Percentiles rank a stretch among this genome's conserved stretches.
Conservation (phyloP, 2,329 filamentous ascomycete genomes). For the Nigrospora osmanthi region DNA sequence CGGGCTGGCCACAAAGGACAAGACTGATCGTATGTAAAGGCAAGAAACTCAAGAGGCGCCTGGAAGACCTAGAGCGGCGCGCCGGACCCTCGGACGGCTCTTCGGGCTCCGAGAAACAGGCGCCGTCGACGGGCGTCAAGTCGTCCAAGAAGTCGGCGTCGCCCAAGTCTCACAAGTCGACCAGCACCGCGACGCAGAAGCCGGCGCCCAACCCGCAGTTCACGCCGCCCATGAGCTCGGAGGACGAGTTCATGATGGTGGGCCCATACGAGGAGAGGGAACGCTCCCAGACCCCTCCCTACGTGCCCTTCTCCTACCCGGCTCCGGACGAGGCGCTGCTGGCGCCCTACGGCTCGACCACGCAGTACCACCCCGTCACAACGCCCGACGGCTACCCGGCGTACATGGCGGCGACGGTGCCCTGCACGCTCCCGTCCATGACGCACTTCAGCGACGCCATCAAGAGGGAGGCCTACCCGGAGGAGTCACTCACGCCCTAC, state of each 20-base stretch:
- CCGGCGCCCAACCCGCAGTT: conserved; percentile 44
- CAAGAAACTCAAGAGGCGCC: conserved; percentile 87
- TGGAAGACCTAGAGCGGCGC: conserved; percentile 77
- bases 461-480: conserved; percentile 56
- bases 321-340: conserved; percentile 58
- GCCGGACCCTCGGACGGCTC: conserved; percentile 49
- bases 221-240: conserved; percentile 51
- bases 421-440: conserved; percentile 57
- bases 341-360: conserved; percentile 47
- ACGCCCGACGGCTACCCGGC: conserved; percentile 44
- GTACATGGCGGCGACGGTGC: conserved; percentile 47
- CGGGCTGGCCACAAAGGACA: neutral
- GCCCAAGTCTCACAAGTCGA: conserved; percentile 34
- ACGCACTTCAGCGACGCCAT: conserved; percentile 55
- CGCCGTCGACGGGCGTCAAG: conserved; percentile 20
- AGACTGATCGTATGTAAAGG: conserved; percentile 37
- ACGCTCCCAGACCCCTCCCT: conserved; percentile 63
- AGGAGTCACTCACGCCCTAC: conserved; percentile 56
- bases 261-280: conserved; percentile 55
- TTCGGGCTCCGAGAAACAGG: conserved; percentile 29
- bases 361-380: conserved; percentile 43
- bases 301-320: conserved; percentile 65
- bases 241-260: conserved; percentile 61
- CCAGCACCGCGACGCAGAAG: conserved; percentile 20
- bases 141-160: conserved; percentile 30